Conservation (phyloP, 257 asterid genomes). For the Solanum neorickii region DNA sequence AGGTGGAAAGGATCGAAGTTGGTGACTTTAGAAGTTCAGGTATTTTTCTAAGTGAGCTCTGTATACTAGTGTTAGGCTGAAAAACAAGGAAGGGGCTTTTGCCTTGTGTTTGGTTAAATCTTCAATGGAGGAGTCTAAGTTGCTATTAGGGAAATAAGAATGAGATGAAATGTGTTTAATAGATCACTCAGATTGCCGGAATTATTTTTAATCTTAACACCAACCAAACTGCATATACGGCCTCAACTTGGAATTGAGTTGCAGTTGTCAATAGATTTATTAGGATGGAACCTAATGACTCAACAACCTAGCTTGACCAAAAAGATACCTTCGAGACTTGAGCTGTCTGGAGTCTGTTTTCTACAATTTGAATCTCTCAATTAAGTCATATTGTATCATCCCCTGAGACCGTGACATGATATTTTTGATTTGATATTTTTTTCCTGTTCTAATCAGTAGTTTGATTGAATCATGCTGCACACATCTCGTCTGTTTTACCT, state of each 20-base stretch:
- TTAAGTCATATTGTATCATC: not conserved
- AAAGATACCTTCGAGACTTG: not conserved
- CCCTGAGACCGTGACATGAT: not conserved
- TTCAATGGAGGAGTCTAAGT: not conserved
- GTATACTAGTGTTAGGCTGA: not conserved
- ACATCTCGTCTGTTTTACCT: not conserved
- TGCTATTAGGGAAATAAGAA: not conserved
- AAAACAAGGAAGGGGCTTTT: not conserved
- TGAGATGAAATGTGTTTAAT: not conserved
- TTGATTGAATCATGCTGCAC: not conserved
- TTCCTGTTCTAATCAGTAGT: not conserved
- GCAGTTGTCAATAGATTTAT: not conserved
- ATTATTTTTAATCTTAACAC: not conserved
- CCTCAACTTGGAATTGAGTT: not conserved
- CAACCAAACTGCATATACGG: not conserved
- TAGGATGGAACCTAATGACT: not conserved
- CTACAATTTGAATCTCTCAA: not conserved
- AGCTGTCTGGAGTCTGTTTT: not conserved
- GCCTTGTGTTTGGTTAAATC: not conserved
- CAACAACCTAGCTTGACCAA: not conserved
- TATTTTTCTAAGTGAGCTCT: constrained; percentile 6
- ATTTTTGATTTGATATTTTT: not conserved
- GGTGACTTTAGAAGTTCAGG: constrained; percentile 74
- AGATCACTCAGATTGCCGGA: not conserved
- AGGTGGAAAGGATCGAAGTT: constrained; percentile 78